These are phyloP conservation scores for Pseudocercospora cruenta DNA, from an alignment of 2,329 filamentous ascomycete genomes.

Conservation along the genomic window DNA sequence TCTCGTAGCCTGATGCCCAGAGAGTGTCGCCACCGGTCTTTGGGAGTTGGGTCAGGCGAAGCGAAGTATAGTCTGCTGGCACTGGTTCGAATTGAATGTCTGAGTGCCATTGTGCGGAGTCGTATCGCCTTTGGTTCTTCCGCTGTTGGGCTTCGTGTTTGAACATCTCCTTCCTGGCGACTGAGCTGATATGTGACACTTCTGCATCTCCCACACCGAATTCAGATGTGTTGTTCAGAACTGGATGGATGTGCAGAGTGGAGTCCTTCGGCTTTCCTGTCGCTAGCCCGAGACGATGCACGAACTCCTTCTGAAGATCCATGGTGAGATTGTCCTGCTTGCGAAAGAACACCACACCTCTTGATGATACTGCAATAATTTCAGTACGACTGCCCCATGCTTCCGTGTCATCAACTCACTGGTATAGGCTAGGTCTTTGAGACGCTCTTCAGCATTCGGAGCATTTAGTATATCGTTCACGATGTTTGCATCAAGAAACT, in stretches of 20 bases:
- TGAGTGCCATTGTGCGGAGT: conserved; percentile 50
- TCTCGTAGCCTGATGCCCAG: conserved; percentile 69
- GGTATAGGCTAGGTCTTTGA: conserved; percentile 27
- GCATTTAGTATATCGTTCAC: conserved; percentile 64
- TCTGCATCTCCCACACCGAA: conserved; percentile 58
- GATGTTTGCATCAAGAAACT: conserved; percentile 62
- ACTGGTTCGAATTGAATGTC: conserved; percentile 69
- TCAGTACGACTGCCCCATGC: not conserved
- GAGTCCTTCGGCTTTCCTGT: conserved; percentile 62
- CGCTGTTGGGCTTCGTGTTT: conserved; percentile 35
- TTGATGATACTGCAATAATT: conserved; percentile 60
- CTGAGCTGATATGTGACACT: conserved; percentile 66
- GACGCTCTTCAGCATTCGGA: conserved; percentile 29
- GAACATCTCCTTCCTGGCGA: conserved; percentile 55
- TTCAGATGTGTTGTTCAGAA: conserved; percentile 59
- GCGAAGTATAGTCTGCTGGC: conserved; percentile 65
- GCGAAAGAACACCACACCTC: conserved; percentile 72
- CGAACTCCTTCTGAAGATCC: conserved; percentile 66
- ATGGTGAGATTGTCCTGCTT: conserved; percentile 63
- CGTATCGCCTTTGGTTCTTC: conserved; percentile 30
- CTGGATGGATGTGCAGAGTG: conserved; percentile 63
- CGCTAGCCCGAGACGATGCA: conserved; percentile 62
- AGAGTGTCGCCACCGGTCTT: conserved; percentile 62
- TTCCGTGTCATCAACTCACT: conserved; percentile 7
- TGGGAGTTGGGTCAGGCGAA: conserved; percentile 61